Percentiles rank a stretch among this genome's conserved stretches.
These are phyloP conservation scores for Furcasterigmium furcatum DNA, from an alignment of 2,329 filamentous ascomycete species.

Conservation along the genomic window DNA sequence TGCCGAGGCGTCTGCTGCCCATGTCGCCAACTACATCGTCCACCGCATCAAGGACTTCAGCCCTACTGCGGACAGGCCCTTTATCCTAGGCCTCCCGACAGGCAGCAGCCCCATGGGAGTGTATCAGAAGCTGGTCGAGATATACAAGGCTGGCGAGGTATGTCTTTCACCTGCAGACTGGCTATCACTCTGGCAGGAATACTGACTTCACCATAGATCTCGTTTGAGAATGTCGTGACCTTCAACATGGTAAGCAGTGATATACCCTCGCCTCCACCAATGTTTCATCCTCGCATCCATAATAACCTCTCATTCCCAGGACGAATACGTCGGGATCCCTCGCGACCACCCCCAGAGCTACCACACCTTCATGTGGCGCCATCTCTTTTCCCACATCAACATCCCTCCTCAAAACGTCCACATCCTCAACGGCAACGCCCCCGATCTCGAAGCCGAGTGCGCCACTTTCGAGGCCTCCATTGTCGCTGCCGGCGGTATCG, in stretches of 20 bases:
- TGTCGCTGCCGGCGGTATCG: slow-evolving; percentile 70
- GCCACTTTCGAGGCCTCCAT: slow-evolving; percentile 78
- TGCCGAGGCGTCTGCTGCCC: slow-evolving; percentile 63
- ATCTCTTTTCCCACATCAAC: slow-evolving; percentile 85
- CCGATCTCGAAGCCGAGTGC: slow-evolving; percentile 73
- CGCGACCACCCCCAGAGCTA: slow-evolving; percentile 83
- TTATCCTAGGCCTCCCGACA: slow-evolving; percentile 80
- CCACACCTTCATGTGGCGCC: slow-evolving; percentile 90
- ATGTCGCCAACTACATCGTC: slow-evolving; percentile 80
- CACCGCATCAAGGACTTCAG: slow-evolving; percentile 76
- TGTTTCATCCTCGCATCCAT: too few relatives aligned
- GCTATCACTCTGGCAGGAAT: background rate
- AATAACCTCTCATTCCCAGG: too few relatives aligned
- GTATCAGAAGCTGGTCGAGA: slow-evolving; percentile 71
- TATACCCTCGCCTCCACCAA: too few relatives aligned
- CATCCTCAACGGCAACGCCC: slow-evolving; percentile 78
- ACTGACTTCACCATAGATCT: slow-evolving; percentile 50
- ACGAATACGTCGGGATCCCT: slow-evolving; percentile 83
- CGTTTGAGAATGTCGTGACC: slow-evolving; percentile 84
- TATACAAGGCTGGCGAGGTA: slow-evolving; percentile 63
- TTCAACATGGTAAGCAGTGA: slow-evolving; percentile 90
- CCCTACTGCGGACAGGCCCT: slow-evolving; percentile 69
- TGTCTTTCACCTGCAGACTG: too few relatives aligned
- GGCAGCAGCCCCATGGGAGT: slow-evolving; percentile 77
- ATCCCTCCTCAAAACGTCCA: slow-evolving; percentile 79